phyloP scores from a whole-genome alignment of 441 rosid species.

The Croton laevigatus region DNA sequence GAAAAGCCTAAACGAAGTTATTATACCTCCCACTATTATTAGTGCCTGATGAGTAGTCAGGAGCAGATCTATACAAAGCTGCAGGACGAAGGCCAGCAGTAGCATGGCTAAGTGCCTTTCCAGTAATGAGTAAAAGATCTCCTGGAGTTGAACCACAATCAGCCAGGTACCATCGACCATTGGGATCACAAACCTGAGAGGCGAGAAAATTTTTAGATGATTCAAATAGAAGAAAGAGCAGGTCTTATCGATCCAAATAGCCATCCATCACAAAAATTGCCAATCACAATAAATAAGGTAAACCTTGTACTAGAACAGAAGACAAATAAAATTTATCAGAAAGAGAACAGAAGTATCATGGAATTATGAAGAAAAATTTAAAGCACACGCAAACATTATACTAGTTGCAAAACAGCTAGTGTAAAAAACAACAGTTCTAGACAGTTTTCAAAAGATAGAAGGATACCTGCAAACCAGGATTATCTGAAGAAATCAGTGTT shows the following conservation, averaged over 20 bases:
- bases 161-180: constrained; percentile 93
- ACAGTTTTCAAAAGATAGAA: constrained; percentile 14
- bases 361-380: constrained; percentile 2
- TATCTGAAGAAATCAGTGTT: constrained; percentile 77
- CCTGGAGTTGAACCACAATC: constrained; percentile 68
- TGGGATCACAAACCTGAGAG: constrained; percentile 87
- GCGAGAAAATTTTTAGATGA: background rate
- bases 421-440: constrained; percentile 13
- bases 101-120: constrained; percentile 91
- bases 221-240: background rate
- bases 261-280: background rate
- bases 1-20: constrained; percentile 10
- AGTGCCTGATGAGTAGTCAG: constrained; percentile 49
- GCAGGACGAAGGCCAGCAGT: constrained; percentile 96
- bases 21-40: constrained; percentile 71
- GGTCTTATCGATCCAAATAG: background rate
- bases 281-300: background rate
- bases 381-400: constrained; percentile 14
- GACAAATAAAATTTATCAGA: background rate
- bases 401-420: constrained; percentile 14
- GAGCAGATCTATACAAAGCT: constrained; percentile 62
- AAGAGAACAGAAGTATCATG: background rate
- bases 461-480: constrained; percentile 74
- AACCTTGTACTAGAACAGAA: background rate
- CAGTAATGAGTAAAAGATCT: constrained; percentile 83